Base-by-base conservation (phyloP, 2,329 filamentous ascomycete genomes). In the Tolypocladium nubicola region DNA sequence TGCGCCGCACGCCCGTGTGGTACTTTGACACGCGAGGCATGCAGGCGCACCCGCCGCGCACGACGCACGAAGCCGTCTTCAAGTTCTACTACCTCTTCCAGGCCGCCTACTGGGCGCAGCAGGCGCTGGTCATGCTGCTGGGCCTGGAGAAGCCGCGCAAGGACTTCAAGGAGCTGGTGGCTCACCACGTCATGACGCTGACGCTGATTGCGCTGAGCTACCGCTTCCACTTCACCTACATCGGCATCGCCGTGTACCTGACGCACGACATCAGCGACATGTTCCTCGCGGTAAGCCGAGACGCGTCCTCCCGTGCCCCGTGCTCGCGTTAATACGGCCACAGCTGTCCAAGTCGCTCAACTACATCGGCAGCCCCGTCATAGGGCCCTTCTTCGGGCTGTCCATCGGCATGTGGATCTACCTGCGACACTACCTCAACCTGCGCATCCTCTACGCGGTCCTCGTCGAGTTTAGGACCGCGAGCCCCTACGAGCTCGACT, bases 61-160 rank as follows among this genome's bases (percentile, higher is more conserved):
- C 82, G 65, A 86, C 87, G 35, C 90, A 95, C 69, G 86, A 89
- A 61, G 89, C 79, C 58, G 66, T 81, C 43, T 91, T 97, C 82
- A 97, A 97, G 78, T 90, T 93, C 59, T 97, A 97, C 76, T 97
- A 97, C 71, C 80, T 97, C 61, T 88, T 97, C 66, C 86, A 97
- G 75, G 93, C 90, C 49, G 89, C 88, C 62, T 97, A 96, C 79
- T 97, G 93, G 93, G 85, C 89, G 3, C 92, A 97, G 78, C 92
- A 97, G 76, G 89, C 88, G 54, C 88, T 97, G 64, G 92, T 97
- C n/a, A 77, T 97, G 60, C 66, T 95, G 59, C 77, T 97, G 55
- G 89, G 89, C 71, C 81, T 96, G 72, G 92, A 97, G 79, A 95
- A 95, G 79, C 92, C 89, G 37, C 79, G 92, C 60, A 97, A 96